Conservation (phyloP, 148 eudicot genomes). For the Amaranthus cruentus region DNA sequence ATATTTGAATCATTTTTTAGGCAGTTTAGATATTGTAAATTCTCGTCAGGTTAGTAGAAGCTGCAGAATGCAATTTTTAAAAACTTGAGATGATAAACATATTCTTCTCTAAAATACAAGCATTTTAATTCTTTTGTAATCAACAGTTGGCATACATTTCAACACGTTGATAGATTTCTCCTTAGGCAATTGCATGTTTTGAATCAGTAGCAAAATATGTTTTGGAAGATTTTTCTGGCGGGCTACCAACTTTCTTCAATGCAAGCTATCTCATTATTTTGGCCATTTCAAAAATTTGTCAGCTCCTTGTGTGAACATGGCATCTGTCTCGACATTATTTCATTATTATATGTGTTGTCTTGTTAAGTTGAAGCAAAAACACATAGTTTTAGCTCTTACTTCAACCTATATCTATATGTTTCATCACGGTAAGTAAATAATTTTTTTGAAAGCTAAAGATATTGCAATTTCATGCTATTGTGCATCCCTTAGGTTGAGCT, state of each 20-base stretch:
- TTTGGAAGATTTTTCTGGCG: not conserved
- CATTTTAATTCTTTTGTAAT: constrained; percentile 3
- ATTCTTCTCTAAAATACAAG: not conserved
- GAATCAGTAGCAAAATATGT: not conserved
- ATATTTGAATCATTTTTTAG: constrained; percentile 42
- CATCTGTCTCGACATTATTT: not conserved
- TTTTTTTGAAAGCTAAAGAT: not conserved
- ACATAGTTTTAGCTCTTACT: not conserved
- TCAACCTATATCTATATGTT: not conserved
- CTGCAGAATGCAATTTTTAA: not conserved
- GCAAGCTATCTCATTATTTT: not conserved
- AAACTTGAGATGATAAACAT: not conserved
- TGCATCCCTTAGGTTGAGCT: not conserved
- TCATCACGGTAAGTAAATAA: not conserved
- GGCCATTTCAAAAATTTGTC: not conserved
- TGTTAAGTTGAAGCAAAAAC: not conserved
- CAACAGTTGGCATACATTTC: not conserved
- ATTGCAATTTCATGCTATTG: not conserved
- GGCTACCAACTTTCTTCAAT: not conserved
- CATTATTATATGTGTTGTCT: not conserved
- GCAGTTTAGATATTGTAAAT: constrained; percentile 45
- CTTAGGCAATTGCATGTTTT: not conserved
- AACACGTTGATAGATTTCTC: not conserved
- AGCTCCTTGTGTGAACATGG: constrained; percentile 1
- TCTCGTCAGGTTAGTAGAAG: constrained; percentile 37